Conservation (phyloP, 805 yeast genomes). For the Zygoascus biomembranicola region DNA sequence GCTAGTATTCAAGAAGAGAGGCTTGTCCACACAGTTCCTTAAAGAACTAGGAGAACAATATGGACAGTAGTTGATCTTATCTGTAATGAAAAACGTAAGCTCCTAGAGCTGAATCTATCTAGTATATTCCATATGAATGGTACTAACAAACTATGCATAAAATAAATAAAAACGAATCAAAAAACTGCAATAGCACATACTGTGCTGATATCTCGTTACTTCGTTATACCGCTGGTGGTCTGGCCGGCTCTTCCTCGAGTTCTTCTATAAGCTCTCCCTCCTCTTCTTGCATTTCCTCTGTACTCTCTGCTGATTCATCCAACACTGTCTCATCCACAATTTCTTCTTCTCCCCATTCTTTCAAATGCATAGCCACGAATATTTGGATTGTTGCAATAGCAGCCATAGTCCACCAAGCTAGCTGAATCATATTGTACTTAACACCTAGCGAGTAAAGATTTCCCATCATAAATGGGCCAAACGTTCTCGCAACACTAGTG, state of each 20-base stretch:
- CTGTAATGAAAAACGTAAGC: too few relatives aligned
- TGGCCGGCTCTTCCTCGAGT: neutral
- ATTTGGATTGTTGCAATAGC: slow-evolving; percentile 13
- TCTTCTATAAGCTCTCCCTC: neutral
- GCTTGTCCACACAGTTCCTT: neutral
- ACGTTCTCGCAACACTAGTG: slow-evolving; percentile 15
- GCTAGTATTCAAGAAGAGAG: neutral
- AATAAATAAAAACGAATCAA: neutral
- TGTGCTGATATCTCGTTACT: neutral
- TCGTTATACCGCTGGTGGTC: neutral
- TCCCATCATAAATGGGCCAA: slow-evolving; percentile 21
- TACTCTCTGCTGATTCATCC: neutral
- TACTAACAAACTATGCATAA: neutral
- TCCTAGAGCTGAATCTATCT: too few relatives aligned
- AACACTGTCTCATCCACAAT: neutral
- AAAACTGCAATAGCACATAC: neutral
- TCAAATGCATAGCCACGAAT: slow-evolving; percentile 12
- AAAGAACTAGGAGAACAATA: neutral
- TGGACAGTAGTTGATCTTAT: neutral
- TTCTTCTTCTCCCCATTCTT: slow-evolving; percentile 18
- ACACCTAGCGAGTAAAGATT: slow-evolving; percentile 19
- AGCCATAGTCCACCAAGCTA: slow-evolving; percentile 22
- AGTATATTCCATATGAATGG: too few relatives aligned
- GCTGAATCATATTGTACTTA: slow-evolving; percentile 11
- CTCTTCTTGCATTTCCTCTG: neutral